Percentiles rank a stretch among this genome's conserved stretches.
These are phyloP conservation scores for Macrophomina phaseolina DNA, from an alignment of 2,329 filamentous ascomycete species.

Conservation along the genomic window DNA sequence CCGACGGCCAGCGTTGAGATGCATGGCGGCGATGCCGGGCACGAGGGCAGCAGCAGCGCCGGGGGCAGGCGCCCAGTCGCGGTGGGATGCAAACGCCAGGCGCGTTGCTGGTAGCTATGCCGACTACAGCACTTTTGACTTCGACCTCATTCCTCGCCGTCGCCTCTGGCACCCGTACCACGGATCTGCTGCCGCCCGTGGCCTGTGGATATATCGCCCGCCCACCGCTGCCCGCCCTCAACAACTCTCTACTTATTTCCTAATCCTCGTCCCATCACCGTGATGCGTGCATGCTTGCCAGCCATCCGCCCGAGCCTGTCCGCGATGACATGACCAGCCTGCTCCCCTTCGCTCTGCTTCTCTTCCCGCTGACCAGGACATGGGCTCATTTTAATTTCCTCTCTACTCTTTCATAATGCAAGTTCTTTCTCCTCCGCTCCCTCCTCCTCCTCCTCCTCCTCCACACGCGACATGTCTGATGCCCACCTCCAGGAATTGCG, in stretches of 20 bases:
- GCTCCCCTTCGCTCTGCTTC: neutral
- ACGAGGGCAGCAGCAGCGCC: neutral
- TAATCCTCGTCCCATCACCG: neutral
- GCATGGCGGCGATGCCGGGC: neutral
- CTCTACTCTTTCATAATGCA: slow-evolving; percentile 22
- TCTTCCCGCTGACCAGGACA: neutral
- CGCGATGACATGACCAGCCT: slow-evolving; percentile 1
- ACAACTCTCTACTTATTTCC: neutral
- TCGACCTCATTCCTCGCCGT: slow-evolving; percentile 24
- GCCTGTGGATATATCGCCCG: slow-evolving; percentile 14
- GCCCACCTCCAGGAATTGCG: neutral
- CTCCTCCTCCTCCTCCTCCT: neutral
- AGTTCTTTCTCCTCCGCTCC: neutral
- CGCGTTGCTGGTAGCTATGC: slow-evolving; percentile 20
- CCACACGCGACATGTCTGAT: neutral
- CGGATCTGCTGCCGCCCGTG: slow-evolving; percentile 17
- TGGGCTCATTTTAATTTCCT: neutral
- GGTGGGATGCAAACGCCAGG: slow-evolving; percentile 18
- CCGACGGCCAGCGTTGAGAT: neutral
- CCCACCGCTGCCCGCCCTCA: neutral
- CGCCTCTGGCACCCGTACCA: slow-evolving; percentile 20
- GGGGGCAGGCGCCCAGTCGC: neutral
- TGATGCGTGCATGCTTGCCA: neutral
- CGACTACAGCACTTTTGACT: slow-evolving; percentile 13
- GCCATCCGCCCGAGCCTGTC: neutral